Evolutionary conservation across 2,329 filamentous ascomycete species (phyloP), one percentile per base, ranked within the genome.

Genomic region (Claviceps humidiphila): DNA sequence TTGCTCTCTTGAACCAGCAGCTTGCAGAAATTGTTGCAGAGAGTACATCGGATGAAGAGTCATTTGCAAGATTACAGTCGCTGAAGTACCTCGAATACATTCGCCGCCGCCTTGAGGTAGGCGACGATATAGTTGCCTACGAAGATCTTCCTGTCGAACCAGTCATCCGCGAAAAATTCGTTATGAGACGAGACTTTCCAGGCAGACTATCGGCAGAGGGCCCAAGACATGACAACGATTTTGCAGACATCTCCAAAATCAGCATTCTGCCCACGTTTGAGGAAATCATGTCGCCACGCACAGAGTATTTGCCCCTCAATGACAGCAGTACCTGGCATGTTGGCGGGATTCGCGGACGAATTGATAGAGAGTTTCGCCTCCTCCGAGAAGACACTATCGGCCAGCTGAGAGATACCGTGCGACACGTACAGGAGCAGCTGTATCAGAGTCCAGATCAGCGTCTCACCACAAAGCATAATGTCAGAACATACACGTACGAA

Each of bases 311-410:
- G 6, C 72, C 70, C 0, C 62, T 60, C 3, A 67, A 58, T 5
- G 67, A 74, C 56, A 58, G 65, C 4, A 58, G 60, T 0, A 60
- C 64, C 16, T 69, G 65, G 58, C 71, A 62, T 47, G 54, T 56
- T 54, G 57, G 61, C 3, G 72, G 74, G 1, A 67, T 74, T 11
- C 62, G 60, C 4, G 74, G 76, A 2, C 68, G 76, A 1, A 60
- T 81, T 0, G 77, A 81, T 59, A 66, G 72, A 51, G 72, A 80
- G 51, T 81, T 81, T 48, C 71, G 78, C 16, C 68, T 81, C 1
- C 60, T 80, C 1, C 69, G 77, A 2, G 74, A 80, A 60, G 77
- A 81, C 56, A 77, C 72, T 0, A 65, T 80, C 2, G 75, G 75
- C 0, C 72, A 77, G 53, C 64, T 81, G 4, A 67, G 74, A 40